Evolutionary conservation across 1,284 basidiomycete species (phyloP).

Genomic region (Thecaphora thlaspeos): DNA sequence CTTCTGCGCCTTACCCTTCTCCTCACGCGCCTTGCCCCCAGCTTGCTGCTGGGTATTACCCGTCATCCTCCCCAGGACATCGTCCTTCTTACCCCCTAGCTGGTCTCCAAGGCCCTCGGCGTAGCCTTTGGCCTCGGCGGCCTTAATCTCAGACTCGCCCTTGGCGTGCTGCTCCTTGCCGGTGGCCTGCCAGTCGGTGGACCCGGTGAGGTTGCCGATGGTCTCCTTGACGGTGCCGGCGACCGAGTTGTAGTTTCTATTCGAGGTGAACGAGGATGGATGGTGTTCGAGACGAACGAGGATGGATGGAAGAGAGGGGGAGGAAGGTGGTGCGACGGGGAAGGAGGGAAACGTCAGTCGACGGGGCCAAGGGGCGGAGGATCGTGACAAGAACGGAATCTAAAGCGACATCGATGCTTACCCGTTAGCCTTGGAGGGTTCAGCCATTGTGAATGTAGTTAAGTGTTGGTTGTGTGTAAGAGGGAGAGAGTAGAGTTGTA

Average conservation of each 20-base stretch:
- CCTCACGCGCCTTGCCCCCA: constrained; percentile 39
- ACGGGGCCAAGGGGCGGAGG: too few relatives aligned
- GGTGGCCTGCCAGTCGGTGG: constrained; percentile 35
- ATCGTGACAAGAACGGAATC: too few relatives aligned
- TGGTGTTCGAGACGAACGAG: too few relatives aligned
- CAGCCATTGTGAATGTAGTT: constrained; percentile 40
- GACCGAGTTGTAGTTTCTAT: constrained; percentile 41
- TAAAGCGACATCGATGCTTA: too few relatives aligned
- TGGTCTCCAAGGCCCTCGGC: constrained; percentile 48
- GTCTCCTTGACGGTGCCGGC: constrained; percentile 42
- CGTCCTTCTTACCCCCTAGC: constrained; percentile 48
- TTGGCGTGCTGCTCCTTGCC: constrained; percentile 50
- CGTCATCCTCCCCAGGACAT: constrained; percentile 42
- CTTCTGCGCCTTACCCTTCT: constrained; percentile 43
- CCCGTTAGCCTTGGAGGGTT: constrained; percentile 41
- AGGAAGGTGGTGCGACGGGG: neutral
- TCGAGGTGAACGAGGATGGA: neutral
- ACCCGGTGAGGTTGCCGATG: constrained; percentile 41
- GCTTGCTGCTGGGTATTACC: constrained; percentile 45
- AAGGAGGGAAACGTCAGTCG: too few relatives aligned
- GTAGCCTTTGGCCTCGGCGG: constrained; percentile 46
- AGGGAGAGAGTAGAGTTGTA: constrained; percentile 4
- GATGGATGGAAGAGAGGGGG: too few relatives aligned
- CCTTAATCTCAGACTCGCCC: constrained; percentile 47
- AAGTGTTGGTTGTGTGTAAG: constrained; percentile 4